phyloP scores from a whole-genome alignment of 2,329 filamentous ascomycete genomes.

The Cadophora luteo-olivacea region DNA sequence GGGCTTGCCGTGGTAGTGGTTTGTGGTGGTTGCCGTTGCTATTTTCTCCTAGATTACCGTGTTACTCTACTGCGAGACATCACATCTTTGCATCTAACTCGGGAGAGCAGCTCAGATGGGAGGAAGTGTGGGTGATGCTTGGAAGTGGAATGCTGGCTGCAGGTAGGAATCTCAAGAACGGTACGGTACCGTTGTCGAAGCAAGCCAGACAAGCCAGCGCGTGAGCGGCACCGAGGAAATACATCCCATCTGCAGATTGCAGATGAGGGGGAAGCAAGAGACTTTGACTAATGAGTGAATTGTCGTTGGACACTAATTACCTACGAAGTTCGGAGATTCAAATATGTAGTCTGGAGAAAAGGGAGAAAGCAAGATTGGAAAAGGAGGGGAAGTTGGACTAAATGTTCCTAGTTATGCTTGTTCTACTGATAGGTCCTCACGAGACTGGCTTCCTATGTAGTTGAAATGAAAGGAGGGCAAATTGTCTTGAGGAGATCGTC shows the following conservation, averaged over 20 bases:
- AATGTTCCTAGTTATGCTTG: constrained; percentile 3
- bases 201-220: neutral
- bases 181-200: constrained; percentile 11
- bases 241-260: neutral
- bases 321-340: neutral
- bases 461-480: neutral
- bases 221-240: constrained; percentile 10
- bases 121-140: neutral
- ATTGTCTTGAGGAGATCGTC: constrained; percentile 3
- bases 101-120: neutral
- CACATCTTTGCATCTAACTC: neutral
- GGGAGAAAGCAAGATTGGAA: neutral
- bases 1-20: neutral
- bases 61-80: constrained; percentile 20
- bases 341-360: neutral
- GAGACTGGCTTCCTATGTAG: neutral
- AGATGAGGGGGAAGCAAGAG: neutral
- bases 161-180: constrained; percentile 3
- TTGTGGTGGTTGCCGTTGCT: neutral
- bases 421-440: neutral
- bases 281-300: constrained; percentile 5
- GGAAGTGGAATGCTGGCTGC: neutral
- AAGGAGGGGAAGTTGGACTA: constrained; percentile 6
- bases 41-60: neutral
- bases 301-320: constrained; percentile 16